Base-by-base conservation (phyloP, 1,284 basidiomycete species). In the Omphalotus olearius region DNA sequence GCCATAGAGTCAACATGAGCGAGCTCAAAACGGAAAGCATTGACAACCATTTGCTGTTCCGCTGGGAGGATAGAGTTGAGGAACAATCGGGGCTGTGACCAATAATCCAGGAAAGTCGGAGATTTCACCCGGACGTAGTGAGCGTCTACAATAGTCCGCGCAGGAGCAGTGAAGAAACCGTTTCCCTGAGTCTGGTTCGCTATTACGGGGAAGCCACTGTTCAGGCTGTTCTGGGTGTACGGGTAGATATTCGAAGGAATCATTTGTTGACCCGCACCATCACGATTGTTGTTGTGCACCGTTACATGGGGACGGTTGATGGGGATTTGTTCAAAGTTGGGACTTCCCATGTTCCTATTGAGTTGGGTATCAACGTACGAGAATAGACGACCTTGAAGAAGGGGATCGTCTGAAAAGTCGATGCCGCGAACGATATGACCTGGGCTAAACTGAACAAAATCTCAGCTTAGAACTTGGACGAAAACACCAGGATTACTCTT, bases 291-390 rank as follows among this genome's bases (percentile, higher is more conserved):
- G 43, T 51, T 51, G 36, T 51, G 50, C 9, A 51, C 42, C 7
- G 20, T 17, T 28, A 16, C 39, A 23, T 44, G 50, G 10, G 43
- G 36, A 38, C 43, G 41, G 17, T 45, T 51, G 36, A 51, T 51
- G 4, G 50, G 50, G 20, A 51, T 45, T 25, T 45, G 43, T n/a
- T 45, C 50, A 20, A 51, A 51, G 16, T 51, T 51, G 6, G 50
- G 50, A n/a, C 35, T 39, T 4, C 50, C 50, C 50, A 51, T 51
- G 37, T 51, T 45, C 2, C 43, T 33, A 28, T 51, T 51, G 35
- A 51, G 50, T 23, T 51, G 50, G 4, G 51, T 52, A 36, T 52
- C 51, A 25, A 52, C 44, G 30, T 47, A 52, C 3, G 51, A 47
- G 38, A 52, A 47, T 3, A 52, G 46, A 47, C 51, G 51, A 7